Evolutionary conservation across 805 yeast genomes (phyloP).

Genomic region (Nakazawaea ishiwadae): DNA sequence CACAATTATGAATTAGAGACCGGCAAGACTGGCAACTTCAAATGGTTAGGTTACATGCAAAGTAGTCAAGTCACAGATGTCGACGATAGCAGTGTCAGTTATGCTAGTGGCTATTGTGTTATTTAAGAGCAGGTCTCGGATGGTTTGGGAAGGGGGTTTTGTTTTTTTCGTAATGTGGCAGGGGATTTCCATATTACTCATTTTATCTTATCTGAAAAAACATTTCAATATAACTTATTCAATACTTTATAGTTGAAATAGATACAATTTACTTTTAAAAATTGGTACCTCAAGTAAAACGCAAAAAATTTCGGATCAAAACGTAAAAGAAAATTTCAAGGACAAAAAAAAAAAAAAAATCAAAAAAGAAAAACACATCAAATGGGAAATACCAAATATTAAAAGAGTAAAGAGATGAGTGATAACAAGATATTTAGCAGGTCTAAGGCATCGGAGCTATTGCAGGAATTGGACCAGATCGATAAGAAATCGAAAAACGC

Average conservation of each 20-base stretch:
- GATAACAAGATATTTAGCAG: conserved; percentile 16
- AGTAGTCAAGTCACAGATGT: conserved; percentile 47
- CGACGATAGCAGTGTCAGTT: conserved; percentile 81
- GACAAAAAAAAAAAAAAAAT: not conserved
- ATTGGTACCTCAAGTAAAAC: too few species aligned
- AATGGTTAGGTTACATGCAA: conserved; percentile 81
- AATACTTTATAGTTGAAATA: too few species aligned
- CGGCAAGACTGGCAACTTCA: conserved; percentile 29
- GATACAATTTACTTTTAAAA: too few species aligned
- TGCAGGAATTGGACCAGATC: conserved; percentile 24
- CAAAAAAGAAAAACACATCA: not conserved
- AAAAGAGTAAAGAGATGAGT: conserved; percentile 11
- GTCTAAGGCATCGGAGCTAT: conserved; percentile 25
- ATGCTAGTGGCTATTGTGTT: conserved; percentile 65
- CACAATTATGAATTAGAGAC: conserved; percentile 29
- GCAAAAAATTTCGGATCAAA: too few species aligned
- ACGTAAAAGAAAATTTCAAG: too few species aligned
- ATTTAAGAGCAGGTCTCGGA: not conserved
- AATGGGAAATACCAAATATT: not conserved
- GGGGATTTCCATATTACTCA: too few species aligned
- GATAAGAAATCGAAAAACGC: conserved; percentile 33
- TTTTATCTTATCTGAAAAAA: too few species aligned
- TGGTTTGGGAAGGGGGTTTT: not conserved
- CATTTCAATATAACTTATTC: too few species aligned
- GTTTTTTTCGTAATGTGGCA: too few species aligned